These are phyloP conservation scores for Blastobotrys apis DNA, from an alignment of 1,139 yeast genomes.

Conservation along the genomic window DNA sequence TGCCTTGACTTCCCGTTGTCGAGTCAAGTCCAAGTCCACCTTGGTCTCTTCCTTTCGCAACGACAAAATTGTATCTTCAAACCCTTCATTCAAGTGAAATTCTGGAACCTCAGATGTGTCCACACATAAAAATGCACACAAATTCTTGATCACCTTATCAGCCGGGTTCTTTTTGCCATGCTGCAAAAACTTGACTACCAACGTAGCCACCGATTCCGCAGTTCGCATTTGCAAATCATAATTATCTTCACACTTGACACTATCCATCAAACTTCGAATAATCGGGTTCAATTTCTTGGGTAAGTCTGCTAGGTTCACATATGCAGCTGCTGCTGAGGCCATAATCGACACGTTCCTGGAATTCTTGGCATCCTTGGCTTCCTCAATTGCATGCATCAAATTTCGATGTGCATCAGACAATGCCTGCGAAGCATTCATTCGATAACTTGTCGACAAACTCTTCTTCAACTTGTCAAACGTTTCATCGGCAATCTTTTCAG, in stretches of 20 bases:
- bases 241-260: constrained; percentile 73
- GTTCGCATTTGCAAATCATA: constrained; percentile 64
- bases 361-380: constrained; percentile 53
- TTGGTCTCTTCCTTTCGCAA: constrained; percentile 74
- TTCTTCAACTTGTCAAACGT: constrained; percentile 63
- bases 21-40: constrained; percentile 59
- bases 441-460: constrained; percentile 62
- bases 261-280: constrained; percentile 89
- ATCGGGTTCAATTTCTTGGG: constrained; percentile 88
- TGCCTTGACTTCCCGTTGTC: constrained; percentile 60
- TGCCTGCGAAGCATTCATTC: constrained; percentile 67
- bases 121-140: constrained; percentile 91
- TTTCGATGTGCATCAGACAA: constrained; percentile 77
- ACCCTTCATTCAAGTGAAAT: constrained; percentile 61
- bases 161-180: constrained; percentile 67
- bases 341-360: constrained; percentile 60
- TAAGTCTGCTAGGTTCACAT: constrained; percentile 46
- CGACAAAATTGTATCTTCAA: constrained; percentile 61
- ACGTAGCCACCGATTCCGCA: constrained; percentile 61
- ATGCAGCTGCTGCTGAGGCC: constrained; percentile 69
- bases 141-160: constrained; percentile 81
- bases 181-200: constrained; percentile 55
- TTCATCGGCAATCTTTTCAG: constrained; percentile 63
- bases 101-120: constrained; percentile 97
- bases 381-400: constrained; percentile 61